These are phyloP conservation scores for Globisporangium cylindrosporum DNA, from an alignment of 352 stramenopile genomes.

Conservation along the genomic window DNA sequence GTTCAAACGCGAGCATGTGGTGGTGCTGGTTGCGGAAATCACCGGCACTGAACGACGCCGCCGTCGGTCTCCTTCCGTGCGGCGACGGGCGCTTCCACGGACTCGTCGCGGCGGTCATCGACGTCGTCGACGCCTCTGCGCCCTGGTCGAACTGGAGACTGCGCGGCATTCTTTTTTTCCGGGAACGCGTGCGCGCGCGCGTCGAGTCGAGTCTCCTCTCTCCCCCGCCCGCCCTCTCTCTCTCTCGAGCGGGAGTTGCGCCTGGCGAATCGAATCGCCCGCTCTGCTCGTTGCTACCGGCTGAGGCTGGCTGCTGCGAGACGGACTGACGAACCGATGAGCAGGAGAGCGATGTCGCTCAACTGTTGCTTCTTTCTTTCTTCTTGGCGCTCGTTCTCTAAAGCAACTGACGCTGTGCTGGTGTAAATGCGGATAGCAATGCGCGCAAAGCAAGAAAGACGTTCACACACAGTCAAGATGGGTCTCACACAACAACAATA, in stretches of 20 bases:
- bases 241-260: neutral
- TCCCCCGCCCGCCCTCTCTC: neutral
- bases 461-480: neutral
- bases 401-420: neutral
- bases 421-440: neutral
- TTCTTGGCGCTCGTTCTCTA: neutral
- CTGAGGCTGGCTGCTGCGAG: neutral
- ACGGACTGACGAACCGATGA: neutral
- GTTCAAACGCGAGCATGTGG: constrained; percentile 16
- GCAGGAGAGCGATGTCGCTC: neutral
- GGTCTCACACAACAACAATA: neutral
- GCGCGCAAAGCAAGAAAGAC: neutral
- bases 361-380: neutral
- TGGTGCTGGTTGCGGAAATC: constrained; percentile 16
- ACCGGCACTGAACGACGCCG: constrained; percentile 27
- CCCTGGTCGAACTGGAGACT: constrained; percentile 13
- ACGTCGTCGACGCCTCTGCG: constrained; percentile 1
- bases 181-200: neutral
- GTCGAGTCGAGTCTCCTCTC: neutral
- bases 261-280: neutral
- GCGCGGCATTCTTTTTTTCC: constrained; percentile 11
- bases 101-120: constrained; percentile 12
- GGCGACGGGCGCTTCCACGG: constrained; percentile 8
- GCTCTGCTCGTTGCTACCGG: neutral
- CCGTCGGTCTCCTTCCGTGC: constrained; percentile 6